Conservation (phyloP, 129 eudicot genomes). For the Oenanthe sinensis region DNA sequence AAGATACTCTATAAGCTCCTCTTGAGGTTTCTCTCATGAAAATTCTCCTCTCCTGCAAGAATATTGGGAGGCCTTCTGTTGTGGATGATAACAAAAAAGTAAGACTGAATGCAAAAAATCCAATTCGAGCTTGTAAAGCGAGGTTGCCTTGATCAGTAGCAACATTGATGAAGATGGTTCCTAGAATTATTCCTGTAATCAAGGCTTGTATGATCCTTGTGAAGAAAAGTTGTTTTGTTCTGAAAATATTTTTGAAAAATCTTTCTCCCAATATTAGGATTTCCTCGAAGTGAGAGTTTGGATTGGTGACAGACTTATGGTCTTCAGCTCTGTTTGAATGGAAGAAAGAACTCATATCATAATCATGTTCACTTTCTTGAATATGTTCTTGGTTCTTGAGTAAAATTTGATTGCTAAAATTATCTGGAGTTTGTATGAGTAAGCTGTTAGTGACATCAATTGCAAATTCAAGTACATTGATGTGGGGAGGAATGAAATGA, state of each 20-base stretch:
- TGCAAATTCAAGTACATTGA: slow-evolving; percentile 90
- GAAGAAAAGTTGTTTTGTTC: slow-evolving; percentile 77
- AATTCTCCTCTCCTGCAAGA: slow-evolving; percentile 52
- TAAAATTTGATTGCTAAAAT: slow-evolving; percentile 1
- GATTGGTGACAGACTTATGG: slow-evolving; percentile 14
- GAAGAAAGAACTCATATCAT: background rate
- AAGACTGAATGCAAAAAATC: slow-evolving; percentile 86
- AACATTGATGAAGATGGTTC: slow-evolving; percentile 59
- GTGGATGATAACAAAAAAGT: slow-evolving; percentile 79
- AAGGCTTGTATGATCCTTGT: slow-evolving; percentile 65
- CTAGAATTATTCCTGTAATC: slow-evolving; percentile 61
- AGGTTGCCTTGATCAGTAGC: slow-evolving; percentile 32
- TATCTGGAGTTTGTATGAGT: slow-evolving; percentile 24
- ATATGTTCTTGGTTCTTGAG: slow-evolving; percentile 4
- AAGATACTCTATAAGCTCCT: slow-evolving; percentile 82
- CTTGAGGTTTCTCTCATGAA: slow-evolving; percentile 76
- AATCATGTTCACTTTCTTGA: slow-evolving; percentile 8
- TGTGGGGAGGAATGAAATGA: slow-evolving; percentile 50
- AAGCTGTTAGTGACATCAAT: slow-evolving; percentile 51
- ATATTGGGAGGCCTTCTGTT: slow-evolving; percentile 88
- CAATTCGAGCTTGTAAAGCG: slow-evolving; percentile 64
- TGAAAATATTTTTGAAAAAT: slow-evolving; percentile 65
- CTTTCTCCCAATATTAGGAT: slow-evolving; percentile 50
- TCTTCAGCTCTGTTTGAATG: background rate
- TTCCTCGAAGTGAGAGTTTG: slow-evolving; percentile 53